Percentiles rank a stretch among this genome's conserved stretches.
Evolutionary conservation across 495 filamentous ascomycete genomes (phyloP).

Genomic region (Chaetomium tenue): DNA sequence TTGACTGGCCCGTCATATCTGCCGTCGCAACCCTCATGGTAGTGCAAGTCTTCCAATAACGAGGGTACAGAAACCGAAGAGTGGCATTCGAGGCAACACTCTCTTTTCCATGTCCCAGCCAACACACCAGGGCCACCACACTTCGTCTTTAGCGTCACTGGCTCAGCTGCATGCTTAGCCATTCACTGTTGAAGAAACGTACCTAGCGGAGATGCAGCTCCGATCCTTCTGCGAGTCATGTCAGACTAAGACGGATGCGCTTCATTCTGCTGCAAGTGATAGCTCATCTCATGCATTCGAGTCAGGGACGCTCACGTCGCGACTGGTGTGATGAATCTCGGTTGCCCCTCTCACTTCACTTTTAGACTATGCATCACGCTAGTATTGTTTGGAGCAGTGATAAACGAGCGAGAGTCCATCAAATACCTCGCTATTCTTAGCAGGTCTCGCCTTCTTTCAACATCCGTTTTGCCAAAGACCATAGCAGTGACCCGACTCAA

Average conservation of each 20-base stretch:
- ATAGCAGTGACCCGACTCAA: too few species aligned
- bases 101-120: neutral
- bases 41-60: neutral
- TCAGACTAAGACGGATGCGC: neutral
- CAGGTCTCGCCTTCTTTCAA: too few species aligned
- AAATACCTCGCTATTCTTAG: too few species aligned
- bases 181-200: neutral
- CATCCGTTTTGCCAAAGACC: too few species aligned
- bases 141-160: neutral
- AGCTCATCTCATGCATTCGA: neutral
- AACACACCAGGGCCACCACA: neutral
- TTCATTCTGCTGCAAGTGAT: neutral
- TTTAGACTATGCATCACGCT: too few species aligned
- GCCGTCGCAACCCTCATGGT: neutral
- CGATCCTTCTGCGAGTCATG: conserved; percentile 3
- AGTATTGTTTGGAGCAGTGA: too few species aligned
- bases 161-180: neutral
- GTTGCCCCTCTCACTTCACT: too few species aligned
- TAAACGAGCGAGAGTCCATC: too few species aligned
- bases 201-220: neutral
- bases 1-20: neutral
- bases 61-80: neutral
- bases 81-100: neutral
- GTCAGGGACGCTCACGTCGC: neutral
- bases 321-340: neutral